These are phyloP conservation scores for Apium graveolens DNA, from an alignment of 129 eudicot species.

Conservation along the genomic window DNA sequence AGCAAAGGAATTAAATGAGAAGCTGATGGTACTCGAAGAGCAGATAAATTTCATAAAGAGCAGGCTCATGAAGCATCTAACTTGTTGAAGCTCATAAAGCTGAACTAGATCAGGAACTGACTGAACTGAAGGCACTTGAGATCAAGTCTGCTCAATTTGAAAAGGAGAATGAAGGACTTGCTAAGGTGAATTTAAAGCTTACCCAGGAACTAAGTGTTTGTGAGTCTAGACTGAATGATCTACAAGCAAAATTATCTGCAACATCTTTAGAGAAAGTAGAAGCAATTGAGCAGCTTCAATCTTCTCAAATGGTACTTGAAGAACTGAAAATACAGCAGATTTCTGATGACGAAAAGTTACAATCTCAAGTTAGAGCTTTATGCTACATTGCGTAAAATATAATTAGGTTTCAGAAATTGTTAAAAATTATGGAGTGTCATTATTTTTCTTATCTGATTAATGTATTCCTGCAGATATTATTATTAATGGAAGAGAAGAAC, in stretches of 20 bases:
- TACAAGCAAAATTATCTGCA: no score
- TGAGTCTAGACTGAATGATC: no score
- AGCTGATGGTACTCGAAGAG: slow-evolving; percentile 32
- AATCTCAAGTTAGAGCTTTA: no score
- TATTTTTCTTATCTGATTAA: no score
- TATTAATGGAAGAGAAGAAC: slow-evolving; percentile 62
- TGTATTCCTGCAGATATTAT: slow-evolving; percentile 86
- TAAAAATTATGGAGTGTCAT: neutral
- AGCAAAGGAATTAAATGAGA: no score
- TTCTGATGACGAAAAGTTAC: no score
- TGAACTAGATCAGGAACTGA: slow-evolving; percentile 45
- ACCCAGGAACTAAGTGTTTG: no score
- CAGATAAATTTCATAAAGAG: slow-evolving; percentile 29
- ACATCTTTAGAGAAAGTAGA: no score
- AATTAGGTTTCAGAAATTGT: neutral
- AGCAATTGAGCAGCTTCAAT: no score
- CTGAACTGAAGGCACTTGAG: no score
- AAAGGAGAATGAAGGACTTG: slow-evolving; percentile 34
- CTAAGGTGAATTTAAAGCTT: slow-evolving; percentile 63
- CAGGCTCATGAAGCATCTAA: slow-evolving; percentile 34
- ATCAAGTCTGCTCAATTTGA: slow-evolving; percentile 36
- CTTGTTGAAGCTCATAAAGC: slow-evolving; percentile 43
- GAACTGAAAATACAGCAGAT: no score
- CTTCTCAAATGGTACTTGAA: no score
- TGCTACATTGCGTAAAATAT: neutral